Conservation (phyloP, 495 filamentous ascomycete genomes). For the Penicillium paxilli region DNA sequence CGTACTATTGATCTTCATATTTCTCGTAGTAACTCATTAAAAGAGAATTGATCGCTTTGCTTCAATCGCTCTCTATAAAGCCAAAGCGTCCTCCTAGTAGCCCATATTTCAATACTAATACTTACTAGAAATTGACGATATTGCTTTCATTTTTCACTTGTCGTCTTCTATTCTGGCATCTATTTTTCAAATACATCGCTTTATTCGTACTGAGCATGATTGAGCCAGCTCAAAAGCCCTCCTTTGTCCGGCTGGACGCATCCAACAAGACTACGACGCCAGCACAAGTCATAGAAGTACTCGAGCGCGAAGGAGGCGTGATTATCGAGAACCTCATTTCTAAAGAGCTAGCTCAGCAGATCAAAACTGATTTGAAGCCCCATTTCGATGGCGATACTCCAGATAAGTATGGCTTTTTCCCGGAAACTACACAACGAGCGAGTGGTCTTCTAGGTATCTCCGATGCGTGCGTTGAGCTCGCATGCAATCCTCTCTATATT, state of each 20-base stretch:
- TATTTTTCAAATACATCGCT: too few species aligned
- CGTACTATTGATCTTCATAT: too few species aligned
- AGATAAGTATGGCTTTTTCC: conserved; percentile 28
- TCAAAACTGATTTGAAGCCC: conserved; percentile 25
- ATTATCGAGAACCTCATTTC: conserved; percentile 27
- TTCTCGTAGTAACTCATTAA: too few species aligned
- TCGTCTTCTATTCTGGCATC: not conserved
- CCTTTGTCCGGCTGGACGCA: conserved; percentile 12
- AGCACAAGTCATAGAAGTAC: conserved; percentile 2
- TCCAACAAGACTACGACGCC: conserved; percentile 5
- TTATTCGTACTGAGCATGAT: not conserved
- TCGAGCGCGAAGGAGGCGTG: conserved; percentile 20
- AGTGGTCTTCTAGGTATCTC: conserved; percentile 30
- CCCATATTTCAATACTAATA: too few species aligned
- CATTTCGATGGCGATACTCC: conserved; percentile 23
- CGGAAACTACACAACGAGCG: conserved; percentile 30
- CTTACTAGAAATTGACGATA: too few species aligned
- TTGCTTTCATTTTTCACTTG: too few species aligned
- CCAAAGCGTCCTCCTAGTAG: not conserved
- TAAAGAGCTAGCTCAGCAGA: conserved; percentile 17
- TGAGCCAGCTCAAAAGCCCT: not conserved
- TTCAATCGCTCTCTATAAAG: not conserved
- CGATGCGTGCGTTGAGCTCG: conserved; percentile 27
- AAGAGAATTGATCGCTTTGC: too few species aligned
- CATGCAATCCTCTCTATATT: conserved; percentile 26